Conservation (phyloP, 2,329 filamentous ascomycete genomes). For the Dactylellina cionopaga region DNA sequence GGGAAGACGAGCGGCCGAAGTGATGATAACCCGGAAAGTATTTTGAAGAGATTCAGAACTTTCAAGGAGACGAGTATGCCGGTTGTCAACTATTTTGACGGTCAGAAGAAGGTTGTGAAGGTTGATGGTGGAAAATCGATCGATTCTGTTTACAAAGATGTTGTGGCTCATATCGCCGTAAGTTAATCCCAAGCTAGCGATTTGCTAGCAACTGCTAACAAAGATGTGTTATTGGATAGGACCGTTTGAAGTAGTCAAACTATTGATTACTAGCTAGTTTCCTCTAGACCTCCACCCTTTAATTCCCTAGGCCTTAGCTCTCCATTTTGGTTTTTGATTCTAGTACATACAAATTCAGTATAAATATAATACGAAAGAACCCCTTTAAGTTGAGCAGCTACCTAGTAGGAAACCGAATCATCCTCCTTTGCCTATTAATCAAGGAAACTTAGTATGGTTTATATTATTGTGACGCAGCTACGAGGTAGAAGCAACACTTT, state of each 20-base stretch:
- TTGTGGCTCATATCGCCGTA: conserved; percentile 38
- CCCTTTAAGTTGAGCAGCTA: no score
- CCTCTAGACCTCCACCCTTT: background rate
- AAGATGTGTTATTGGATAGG: background rate
- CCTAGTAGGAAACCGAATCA: no score
- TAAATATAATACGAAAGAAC: conserved; percentile 46
- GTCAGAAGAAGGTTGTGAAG: conserved; percentile 80
- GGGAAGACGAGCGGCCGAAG: conserved; percentile 90
- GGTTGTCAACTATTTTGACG: conserved; percentile 85
- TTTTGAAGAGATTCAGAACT: conserved; percentile 93
- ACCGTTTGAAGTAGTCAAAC: conserved; percentile 34
- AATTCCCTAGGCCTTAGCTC: background rate
- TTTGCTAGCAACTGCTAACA: conserved; percentile 12
- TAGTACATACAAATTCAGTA: conserved; percentile 40
- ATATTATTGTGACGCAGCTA: no score
- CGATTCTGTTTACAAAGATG: conserved; percentile 42
- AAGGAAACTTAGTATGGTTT: no score
- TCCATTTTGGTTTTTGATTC: conserved; percentile 10
- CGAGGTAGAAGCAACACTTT: no score
- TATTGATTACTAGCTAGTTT: background rate
- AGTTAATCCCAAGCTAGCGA: background rate
- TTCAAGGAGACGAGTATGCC: conserved; percentile 98
- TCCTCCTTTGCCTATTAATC: no score
- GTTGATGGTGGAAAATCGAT: conserved; percentile 66
- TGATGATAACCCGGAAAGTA: conserved; percentile 95